Conservation (phyloP, 2,329 filamentous ascomycete genomes). For the Volutella citrinella region DNA sequence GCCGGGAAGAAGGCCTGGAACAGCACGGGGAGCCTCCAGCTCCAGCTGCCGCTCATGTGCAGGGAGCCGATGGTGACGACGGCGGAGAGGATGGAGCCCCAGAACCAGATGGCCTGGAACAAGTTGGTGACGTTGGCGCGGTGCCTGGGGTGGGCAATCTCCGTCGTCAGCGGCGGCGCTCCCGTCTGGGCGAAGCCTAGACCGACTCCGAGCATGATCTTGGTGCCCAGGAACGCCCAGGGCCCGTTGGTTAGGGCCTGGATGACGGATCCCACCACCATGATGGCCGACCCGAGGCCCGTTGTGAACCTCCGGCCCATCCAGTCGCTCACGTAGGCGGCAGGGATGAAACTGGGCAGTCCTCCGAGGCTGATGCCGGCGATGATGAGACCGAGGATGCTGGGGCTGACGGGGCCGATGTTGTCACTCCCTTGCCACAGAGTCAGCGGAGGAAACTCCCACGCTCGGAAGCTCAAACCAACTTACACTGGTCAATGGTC, state of each 20-base stretch:
- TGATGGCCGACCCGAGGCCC: conserved; percentile 10
- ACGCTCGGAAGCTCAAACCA: no score
- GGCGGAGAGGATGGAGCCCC: conserved; percentile 13
- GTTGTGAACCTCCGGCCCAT: conserved; percentile 15
- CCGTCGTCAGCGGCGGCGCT: conserved; percentile 11
- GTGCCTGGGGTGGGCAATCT: conserved; percentile 15
- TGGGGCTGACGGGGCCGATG: conserved; percentile 12
- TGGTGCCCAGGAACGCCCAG: conserved; percentile 10
- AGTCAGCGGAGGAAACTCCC: no score
- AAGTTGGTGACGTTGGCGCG: conserved; percentile 15
- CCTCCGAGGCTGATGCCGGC: conserved; percentile 17
- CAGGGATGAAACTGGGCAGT: conserved; percentile 13
- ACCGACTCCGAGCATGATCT: conserved; percentile 15
- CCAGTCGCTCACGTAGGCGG: conserved; percentile 14
- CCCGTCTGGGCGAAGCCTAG: conserved; percentile 14
- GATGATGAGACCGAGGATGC: conserved; percentile 15
- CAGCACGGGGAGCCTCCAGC: conserved; percentile 13
- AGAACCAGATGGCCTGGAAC: conserved; percentile 17
- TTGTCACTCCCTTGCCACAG: conserved; percentile 6
- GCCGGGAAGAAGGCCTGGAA: conserved; percentile 10
- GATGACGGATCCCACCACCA: conserved; percentile 9
- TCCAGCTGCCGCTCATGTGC: conserved; percentile 12
- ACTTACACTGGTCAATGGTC: no score
- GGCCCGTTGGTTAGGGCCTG: conserved; percentile 6
- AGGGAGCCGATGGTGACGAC: conserved; percentile 13